Evolutionary conservation across 2,329 filamentous ascomycete genomes (phyloP).

Genomic region (Exophiala sp.): DNA sequence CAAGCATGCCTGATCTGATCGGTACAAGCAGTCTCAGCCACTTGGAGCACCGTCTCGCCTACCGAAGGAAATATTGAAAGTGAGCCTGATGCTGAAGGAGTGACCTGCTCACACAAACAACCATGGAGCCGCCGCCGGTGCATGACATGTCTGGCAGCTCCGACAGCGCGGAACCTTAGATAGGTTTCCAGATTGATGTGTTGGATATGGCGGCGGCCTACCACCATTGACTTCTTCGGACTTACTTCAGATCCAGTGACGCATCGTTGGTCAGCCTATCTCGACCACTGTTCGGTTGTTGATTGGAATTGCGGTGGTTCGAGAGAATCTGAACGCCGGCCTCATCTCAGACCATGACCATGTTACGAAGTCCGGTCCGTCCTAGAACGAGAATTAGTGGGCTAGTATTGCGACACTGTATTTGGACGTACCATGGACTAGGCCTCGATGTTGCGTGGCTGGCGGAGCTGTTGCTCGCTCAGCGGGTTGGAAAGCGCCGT

Average conservation of each 20-base stretch:
- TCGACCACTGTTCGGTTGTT: neutral
- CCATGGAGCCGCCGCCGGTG: neutral
- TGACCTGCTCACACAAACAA: constrained; percentile 15
- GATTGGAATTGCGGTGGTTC: neutral
- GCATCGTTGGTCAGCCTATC: neutral
- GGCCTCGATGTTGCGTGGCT: constrained; percentile 25
- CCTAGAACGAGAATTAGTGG: constrained; percentile 17
- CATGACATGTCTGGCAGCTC: neutral
- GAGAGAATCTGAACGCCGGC: constrained; percentile 14
- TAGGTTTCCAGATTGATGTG: neutral
- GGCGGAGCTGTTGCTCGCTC: constrained; percentile 25
- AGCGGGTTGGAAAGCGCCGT: constrained; percentile 3
- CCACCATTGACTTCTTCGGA: neutral
- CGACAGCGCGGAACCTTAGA: too few relatives aligned
- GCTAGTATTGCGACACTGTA: constrained; percentile 1
- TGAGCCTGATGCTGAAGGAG: constrained; percentile 17
- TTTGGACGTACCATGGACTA: constrained; percentile 27
- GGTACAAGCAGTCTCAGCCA: too few relatives aligned
- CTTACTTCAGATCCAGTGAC: constrained; percentile 14
- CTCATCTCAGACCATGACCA: constrained; percentile 23
- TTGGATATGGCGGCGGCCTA: neutral
- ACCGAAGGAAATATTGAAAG: neutral
- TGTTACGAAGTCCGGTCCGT: constrained; percentile 27
- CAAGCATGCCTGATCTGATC: neutral
- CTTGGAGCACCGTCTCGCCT: neutral